Percentiles rank a stretch among this genome's conserved stretches.
These are phyloP conservation scores for Porphyrellus sp. DNA, from an alignment of 1,284 basidiomycete genomes.

Conservation along the genomic window DNA sequence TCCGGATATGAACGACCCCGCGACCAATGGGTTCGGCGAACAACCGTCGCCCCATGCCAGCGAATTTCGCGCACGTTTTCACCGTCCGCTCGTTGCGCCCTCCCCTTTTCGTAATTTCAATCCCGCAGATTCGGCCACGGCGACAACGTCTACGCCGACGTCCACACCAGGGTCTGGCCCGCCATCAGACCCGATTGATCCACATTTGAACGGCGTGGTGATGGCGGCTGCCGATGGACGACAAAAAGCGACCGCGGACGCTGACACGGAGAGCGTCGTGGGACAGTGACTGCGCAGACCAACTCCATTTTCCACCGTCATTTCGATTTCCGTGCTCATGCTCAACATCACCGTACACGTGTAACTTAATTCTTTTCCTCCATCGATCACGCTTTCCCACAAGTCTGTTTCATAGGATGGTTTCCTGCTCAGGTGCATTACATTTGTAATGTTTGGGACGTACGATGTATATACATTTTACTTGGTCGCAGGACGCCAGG, in stretches of 20 bases:
- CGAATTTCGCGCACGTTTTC: conserved; percentile 70
- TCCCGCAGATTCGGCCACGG: conserved; percentile 28
- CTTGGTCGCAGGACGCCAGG: conserved; percentile 9
- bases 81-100: conserved; percentile 59
- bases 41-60: conserved; percentile 38
- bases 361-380: conserved; percentile 17
- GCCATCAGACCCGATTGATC: conserved; percentile 46
- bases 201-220: conserved; percentile 39
- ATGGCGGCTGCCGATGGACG: conserved; percentile 22
- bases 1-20: conserved; percentile 36
- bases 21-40: conserved; percentile 32
- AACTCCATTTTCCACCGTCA: background rate
- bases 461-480: conserved; percentile 1
- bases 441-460: background rate
- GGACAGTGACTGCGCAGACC: conserved; percentile 6
- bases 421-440: too few relatives aligned
- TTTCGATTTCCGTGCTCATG: background rate
- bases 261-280: conserved; percentile 28
- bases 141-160: conserved; percentile 37
- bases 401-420: too few relatives aligned
- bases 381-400: background rate
- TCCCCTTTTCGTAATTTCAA: conserved; percentile 56
- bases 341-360: conserved; percentile 12
- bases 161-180: conserved; percentile 40
- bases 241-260: conserved; percentile 24